Conservation (phyloP, 2,329 filamentous ascomycete genomes). For the Ophiocordyceps australis region DNA sequence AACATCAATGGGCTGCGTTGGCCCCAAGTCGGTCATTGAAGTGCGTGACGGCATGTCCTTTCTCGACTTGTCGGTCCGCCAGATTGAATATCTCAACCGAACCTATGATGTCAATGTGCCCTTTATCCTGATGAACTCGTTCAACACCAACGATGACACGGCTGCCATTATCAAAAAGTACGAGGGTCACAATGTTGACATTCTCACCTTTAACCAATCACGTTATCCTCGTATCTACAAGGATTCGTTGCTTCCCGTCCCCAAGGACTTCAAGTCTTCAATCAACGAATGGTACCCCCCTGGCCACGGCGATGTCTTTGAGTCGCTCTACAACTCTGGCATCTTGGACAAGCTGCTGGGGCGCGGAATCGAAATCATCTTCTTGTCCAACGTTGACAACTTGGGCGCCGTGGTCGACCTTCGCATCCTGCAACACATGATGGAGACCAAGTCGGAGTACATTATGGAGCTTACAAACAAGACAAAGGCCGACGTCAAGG, state of each 20-base stretch:
- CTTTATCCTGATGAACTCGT: slow-evolving; percentile 99
- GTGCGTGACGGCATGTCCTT: slow-evolving; percentile 99
- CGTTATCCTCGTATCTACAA: slow-evolving; percentile 95
- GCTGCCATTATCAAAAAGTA: slow-evolving; percentile 99
- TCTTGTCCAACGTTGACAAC: slow-evolving; percentile 98
- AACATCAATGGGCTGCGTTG: slow-evolving; percentile 98
- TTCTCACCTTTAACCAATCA: slow-evolving; percentile 99
- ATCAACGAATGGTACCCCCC: slow-evolving; percentile 98
- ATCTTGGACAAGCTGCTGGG: slow-evolving; percentile 92
- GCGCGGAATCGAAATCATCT: slow-evolving; percentile 91
- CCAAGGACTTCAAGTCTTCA: slow-evolving; percentile 71
- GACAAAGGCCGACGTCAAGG: slow-evolving; percentile 99
- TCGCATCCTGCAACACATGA: slow-evolving; percentile 98
- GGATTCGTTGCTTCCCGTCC: slow-evolving; percentile 91
- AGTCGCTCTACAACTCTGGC: slow-evolving; percentile 98
- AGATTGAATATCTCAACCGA: slow-evolving; percentile 98
- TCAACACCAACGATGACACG: slow-evolving; percentile 98
- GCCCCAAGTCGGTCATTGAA: slow-evolving; percentile 98
- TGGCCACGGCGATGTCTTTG: slow-evolving; percentile 98
- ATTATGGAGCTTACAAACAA: slow-evolving; percentile 99
- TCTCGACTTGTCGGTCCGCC: slow-evolving; percentile 92
- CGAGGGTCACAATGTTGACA: slow-evolving; percentile 98
- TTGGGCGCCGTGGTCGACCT: slow-evolving; percentile 93
- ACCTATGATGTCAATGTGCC: slow-evolving; percentile 95
- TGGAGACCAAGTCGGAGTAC: slow-evolving; percentile 92